Conservation (phyloP, 257 asterid species). For the Solanum virginianum region DNA sequence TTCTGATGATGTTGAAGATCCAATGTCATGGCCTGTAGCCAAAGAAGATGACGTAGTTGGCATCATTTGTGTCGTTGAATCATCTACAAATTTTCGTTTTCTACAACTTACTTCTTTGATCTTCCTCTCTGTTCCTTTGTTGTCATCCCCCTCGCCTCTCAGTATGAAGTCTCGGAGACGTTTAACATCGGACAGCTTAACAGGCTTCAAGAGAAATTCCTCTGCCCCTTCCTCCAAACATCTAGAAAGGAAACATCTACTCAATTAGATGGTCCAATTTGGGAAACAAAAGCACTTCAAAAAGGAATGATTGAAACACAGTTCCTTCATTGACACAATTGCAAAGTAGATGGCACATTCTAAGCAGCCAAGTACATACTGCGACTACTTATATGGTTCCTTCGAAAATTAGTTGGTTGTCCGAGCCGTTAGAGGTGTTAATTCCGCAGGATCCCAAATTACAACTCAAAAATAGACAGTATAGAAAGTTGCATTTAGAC, state of each 20-base stretch:
- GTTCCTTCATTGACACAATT: no score
- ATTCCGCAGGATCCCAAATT: background rate
- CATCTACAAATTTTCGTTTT: constrained; percentile 35
- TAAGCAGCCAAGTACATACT: no score
- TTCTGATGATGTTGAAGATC: background rate
- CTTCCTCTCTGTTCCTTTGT: background rate
- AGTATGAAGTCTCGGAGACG: constrained; percentile 42
- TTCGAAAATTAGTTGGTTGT: background rate
- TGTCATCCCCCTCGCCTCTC: constrained; percentile 18
- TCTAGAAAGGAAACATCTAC: constrained; percentile 5
- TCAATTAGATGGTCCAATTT: background rate
- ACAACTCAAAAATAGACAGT: no score
- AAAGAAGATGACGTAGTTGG: background rate
- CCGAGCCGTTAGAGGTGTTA: background rate
- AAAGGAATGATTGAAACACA: background rate
- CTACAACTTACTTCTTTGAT: constrained; percentile 3
- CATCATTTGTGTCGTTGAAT: background rate
- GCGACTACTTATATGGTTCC: background rate
- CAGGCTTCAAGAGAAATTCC: constrained; percentile 78
- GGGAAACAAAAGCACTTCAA: background rate
- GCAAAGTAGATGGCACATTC: background rate
- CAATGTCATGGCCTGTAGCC: background rate
- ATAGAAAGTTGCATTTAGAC: no score
- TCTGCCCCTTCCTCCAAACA: constrained; percentile 89
- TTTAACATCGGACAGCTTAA: constrained; percentile 61